Evolutionary conservation across 371 early-diverging fungal species (phyloP).

Genomic region (Haplosporangium sp.): DNA sequence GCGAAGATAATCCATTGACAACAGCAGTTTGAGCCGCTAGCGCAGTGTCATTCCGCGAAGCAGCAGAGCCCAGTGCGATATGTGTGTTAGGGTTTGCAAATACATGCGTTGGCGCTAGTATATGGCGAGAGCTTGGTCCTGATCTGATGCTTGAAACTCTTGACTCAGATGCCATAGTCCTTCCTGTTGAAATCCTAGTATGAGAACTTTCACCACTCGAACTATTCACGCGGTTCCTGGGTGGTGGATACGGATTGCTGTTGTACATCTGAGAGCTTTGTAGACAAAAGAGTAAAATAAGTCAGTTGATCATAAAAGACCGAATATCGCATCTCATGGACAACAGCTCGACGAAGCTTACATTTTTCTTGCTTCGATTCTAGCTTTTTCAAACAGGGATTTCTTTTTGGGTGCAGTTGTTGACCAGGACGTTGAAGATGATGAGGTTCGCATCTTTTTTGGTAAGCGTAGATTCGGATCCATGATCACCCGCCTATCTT

Average conservation of each 20-base stretch:
- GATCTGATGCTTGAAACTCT: not conserved
- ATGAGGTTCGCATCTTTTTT: conserved; percentile 8
- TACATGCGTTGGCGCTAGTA: conserved; percentile 26
- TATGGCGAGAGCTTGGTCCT: conserved; percentile 12
- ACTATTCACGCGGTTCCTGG: conserved; percentile 8
- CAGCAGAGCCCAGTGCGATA: not conserved
- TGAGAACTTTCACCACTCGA: not conserved
- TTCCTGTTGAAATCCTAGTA: not conserved
- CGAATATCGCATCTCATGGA: not conserved
- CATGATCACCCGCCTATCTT: conserved; percentile 45
- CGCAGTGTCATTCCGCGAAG: conserved; percentile 9
- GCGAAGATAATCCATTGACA: not conserved
- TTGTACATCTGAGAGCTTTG: conserved; percentile 51
- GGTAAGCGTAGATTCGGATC: conserved; percentile 40
- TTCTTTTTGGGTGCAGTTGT: conserved; percentile 32
- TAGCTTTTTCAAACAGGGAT: conserved; percentile 48
- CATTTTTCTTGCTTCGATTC: conserved; percentile 47
- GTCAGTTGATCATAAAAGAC: not conserved
- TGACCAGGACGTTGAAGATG: conserved; percentile 16
- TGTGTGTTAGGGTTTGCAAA: conserved; percentile 2
- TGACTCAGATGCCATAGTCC: not conserved
- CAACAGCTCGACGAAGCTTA: conserved; percentile 5
- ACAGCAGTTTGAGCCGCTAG: not conserved
- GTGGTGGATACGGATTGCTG: conserved; percentile 36
- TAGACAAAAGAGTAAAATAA: not conserved